Percentiles rank a stretch among this genome's conserved stretches.
phyloP scores from a whole-genome alignment of 345 rosid genomes.

The Sonneratia alba region DNA sequence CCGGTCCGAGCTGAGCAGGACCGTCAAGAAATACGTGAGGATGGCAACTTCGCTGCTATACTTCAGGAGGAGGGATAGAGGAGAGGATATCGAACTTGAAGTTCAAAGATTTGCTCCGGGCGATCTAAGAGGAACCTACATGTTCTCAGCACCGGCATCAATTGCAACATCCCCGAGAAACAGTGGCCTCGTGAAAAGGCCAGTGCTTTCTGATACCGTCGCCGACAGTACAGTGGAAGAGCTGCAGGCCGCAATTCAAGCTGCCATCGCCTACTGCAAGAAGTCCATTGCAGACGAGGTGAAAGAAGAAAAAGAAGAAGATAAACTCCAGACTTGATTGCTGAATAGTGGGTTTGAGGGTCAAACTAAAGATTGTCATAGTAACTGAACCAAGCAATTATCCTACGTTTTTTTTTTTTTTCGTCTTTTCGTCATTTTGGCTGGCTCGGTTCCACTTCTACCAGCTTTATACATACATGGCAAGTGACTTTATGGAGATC shows the following conservation, averaged over 20 bases:
- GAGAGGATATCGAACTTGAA: not conserved
- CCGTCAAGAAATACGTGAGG: not conserved
- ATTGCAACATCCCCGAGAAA: slow-evolving; percentile 80
- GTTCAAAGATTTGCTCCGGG: not conserved
- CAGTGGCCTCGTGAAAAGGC: slow-evolving; percentile 48
- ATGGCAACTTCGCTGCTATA: not conserved
- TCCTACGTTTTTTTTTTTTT: too few relatives aligned
- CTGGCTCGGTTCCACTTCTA: not conserved
- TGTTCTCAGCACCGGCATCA: slow-evolving; percentile 76
- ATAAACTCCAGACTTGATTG: not conserved
- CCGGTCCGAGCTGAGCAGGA: not conserved
- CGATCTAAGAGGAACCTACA: not conserved
- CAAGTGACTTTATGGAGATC: too few relatives aligned
- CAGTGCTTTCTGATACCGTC: slow-evolving; percentile 33
- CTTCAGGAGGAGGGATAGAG: not conserved
- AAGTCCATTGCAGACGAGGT: slow-evolving; percentile 55
- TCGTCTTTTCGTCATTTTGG: not conserved
- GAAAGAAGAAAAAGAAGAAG: not conserved
- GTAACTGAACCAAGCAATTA: not conserved
- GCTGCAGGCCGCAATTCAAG: slow-evolving; percentile 92
- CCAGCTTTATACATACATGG: not conserved
- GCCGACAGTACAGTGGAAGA: slow-evolving; percentile 80
- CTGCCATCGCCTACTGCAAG: slow-evolving; percentile 98
- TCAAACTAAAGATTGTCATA: not conserved
- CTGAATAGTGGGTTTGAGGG: not conserved